These are phyloP conservation scores for Wickerhamiella australiensis DNA, from an alignment of 805 yeast genomes.

Conservation along the genomic window DNA sequence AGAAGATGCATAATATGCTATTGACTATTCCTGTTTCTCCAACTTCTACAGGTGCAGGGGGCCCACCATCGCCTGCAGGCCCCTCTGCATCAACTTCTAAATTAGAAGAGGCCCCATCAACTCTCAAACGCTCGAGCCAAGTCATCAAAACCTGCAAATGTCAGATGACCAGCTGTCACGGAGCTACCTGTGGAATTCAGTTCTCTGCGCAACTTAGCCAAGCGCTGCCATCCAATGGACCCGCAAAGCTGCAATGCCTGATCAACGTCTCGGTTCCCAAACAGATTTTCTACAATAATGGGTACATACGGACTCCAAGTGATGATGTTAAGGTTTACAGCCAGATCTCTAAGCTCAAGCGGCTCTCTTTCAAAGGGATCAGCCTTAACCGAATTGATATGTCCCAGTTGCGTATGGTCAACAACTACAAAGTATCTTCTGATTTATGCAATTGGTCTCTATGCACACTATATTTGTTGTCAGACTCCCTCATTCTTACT, in stretches of 20 bases:
- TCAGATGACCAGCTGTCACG: not conserved
- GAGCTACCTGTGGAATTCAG: not conserved
- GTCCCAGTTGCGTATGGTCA: constrained; percentile 1
- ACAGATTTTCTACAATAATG: not conserved
- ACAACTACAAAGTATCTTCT: not conserved
- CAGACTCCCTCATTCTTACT: not conserved
- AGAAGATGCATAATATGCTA: not conserved
- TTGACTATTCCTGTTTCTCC: no score
- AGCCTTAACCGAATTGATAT: not conserved
- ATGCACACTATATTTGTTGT: not conserved
- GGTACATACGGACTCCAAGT: not conserved
- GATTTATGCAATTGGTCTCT: constrained; percentile 4
- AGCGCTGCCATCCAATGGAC: not conserved
- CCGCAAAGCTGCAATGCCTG: constrained; percentile 3
- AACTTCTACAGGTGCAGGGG: not conserved
- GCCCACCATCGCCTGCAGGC: not conserved
- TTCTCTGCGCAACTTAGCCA: not conserved
- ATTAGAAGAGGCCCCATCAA: not conserved
- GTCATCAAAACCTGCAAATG: not conserved
- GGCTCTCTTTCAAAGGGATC: not conserved
- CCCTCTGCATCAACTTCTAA: not conserved
- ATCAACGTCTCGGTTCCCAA: not conserved
- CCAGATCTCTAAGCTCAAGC: not conserved
- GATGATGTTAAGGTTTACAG: not conserved
- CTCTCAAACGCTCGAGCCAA: not conserved